Evolutionary conservation across 2,329 filamentous ascomycete genomes (phyloP).

Genomic region (Neurospora crassa): DNA sequence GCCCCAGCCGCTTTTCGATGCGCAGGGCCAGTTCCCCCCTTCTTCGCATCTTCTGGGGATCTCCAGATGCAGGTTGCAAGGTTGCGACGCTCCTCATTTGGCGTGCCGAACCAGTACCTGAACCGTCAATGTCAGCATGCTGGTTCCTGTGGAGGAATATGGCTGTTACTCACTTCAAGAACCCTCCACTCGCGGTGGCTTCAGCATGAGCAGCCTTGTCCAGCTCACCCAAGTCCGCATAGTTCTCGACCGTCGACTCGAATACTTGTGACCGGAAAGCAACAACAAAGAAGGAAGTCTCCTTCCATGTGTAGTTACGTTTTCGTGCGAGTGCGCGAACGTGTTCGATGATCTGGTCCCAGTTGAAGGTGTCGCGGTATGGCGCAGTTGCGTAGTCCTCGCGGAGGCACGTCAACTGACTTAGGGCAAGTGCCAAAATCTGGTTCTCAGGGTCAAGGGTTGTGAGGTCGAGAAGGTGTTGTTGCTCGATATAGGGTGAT

Average conservation of each 20-base stretch:
- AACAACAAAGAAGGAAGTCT: slow-evolving; percentile 69
- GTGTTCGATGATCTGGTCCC: slow-evolving; percentile 50
- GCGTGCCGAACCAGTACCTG: slow-evolving; percentile 80
- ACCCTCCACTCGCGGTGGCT: slow-evolving; percentile 67
- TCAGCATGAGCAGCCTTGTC: slow-evolving; percentile 75
- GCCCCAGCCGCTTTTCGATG: slow-evolving; percentile 56
- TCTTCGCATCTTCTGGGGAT: slow-evolving; percentile 47
- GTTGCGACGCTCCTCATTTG: slow-evolving; percentile 62
- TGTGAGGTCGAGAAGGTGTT: slow-evolving; percentile 64
- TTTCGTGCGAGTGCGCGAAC: slow-evolving; percentile 42
- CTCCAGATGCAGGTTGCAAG: slow-evolving; percentile 71
- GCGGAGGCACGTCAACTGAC: slow-evolving; percentile 50
- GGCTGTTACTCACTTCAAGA: slow-evolving; percentile 55
- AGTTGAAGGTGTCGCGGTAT: slow-evolving; percentile 72
- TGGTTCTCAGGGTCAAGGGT: slow-evolving; percentile 55
- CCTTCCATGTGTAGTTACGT: slow-evolving; percentile 45
- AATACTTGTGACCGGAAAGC: slow-evolving; percentile 70
- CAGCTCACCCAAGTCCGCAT: slow-evolving; percentile 57
- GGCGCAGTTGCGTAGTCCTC: slow-evolving; percentile 67
- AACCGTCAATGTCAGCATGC: slow-evolving; percentile 9
- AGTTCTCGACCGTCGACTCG: slow-evolving; percentile 45
- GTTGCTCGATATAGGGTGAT: slow-evolving; percentile 64
- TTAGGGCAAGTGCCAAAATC: slow-evolving; percentile 64
- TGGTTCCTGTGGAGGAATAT: slow-evolving; percentile 13
- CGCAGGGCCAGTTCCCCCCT: slow-evolving; percentile 50